Evolutionary conservation across 2,329 filamentous ascomycete species (phyloP).

Genomic region (Neobulgaria alba): DNA sequence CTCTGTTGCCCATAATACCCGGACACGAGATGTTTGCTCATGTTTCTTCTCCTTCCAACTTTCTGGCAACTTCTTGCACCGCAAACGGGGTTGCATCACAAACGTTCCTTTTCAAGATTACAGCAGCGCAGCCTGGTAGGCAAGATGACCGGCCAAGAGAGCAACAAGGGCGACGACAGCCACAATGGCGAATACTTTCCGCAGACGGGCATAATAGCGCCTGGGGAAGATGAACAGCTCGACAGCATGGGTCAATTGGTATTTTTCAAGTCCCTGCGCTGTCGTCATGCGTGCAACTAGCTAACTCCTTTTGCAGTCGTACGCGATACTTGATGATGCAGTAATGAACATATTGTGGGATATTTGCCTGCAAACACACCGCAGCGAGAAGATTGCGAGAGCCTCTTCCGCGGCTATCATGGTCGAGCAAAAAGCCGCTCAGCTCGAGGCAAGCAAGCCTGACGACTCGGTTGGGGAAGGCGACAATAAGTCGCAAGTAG

Average conservation of each 20-base stretch:
- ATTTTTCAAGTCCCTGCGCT: constrained; percentile 24
- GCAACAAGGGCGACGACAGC: constrained; percentile 1
- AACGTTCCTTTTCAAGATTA: constrained; percentile 13
- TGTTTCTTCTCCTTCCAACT: constrained; percentile 9
- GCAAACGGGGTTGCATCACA: constrained; percentile 11
- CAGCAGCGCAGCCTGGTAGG: constrained; percentile 7
- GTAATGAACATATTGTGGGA: constrained; percentile 72
- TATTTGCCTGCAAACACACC: constrained; percentile 65
- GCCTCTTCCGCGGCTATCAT: constrained; percentile 55
- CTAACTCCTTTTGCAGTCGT: constrained; percentile 37
- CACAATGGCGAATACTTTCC: constrained; percentile 20
- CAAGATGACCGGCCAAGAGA: background rate
- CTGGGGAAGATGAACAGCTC: constrained; percentile 33
- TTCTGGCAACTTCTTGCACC: constrained; percentile 16
- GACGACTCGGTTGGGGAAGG: constrained; percentile 33
- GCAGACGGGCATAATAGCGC: constrained; percentile 41
- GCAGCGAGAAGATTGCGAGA: constrained; percentile 68
- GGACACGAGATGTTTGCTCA: constrained; percentile 15
- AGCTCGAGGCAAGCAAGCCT: constrained; percentile 15
- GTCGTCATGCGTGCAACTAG: background rate
- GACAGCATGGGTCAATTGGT: constrained; percentile 48
- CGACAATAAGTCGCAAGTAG: constrained; percentile 28
- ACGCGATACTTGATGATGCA: constrained; percentile 63
- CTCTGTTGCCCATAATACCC: background rate
- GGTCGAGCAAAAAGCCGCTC: constrained; percentile 43